These are phyloP conservation scores for Gnaphalium uliginosum DNA, from an alignment of 129 eudicot genomes.

Conservation along the genomic window DNA sequence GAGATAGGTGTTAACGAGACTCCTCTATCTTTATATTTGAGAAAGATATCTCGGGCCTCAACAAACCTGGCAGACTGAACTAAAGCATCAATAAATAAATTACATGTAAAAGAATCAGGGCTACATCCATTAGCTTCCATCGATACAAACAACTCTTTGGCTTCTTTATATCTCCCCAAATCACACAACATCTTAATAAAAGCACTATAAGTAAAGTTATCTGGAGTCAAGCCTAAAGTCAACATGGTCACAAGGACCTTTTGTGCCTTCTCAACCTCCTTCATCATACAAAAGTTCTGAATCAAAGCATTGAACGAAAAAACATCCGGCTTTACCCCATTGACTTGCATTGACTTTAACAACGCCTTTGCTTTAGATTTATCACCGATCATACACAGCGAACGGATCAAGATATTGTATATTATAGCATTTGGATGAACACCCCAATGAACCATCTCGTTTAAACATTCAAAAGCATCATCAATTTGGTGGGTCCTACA, in stretches of 20 bases:
- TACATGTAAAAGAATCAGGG: conserved; percentile 80
- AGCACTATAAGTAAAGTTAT: conserved; percentile 74
- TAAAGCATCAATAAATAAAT: conserved; percentile 53
- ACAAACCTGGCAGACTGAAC: conserved; percentile 44
- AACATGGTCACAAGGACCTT: conserved; percentile 64
- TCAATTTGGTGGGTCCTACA: conserved; percentile 61
- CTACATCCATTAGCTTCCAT: conserved; percentile 74
- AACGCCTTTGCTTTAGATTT: conserved; percentile 48
- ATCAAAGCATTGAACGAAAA: conserved; percentile 80
- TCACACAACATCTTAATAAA: conserved; percentile 71
- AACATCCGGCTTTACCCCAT: conserved; percentile 74
- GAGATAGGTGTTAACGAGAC: conserved; percentile 51
- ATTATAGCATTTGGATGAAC: conserved; percentile 65
- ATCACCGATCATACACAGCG: conserved; percentile 65
- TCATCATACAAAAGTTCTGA: conserved; percentile 67
- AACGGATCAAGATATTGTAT: conserved; percentile 73
- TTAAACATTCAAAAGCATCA: conserved; percentile 87
- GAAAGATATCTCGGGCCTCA: conserved; percentile 61
- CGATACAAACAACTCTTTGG: conserved; percentile 63
- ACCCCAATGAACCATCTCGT: conserved; percentile 86
- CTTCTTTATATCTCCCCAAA: conserved; percentile 57
- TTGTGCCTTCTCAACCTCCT: conserved; percentile 74
- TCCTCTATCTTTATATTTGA: conserved; percentile 57
- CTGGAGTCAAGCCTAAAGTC: conserved; percentile 67
- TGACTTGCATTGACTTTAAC: conserved; percentile 66